phyloP scores from a whole-genome alignment of 2,329 filamentous ascomycete genomes.

The Thielaviopsis cerberus region DNA sequence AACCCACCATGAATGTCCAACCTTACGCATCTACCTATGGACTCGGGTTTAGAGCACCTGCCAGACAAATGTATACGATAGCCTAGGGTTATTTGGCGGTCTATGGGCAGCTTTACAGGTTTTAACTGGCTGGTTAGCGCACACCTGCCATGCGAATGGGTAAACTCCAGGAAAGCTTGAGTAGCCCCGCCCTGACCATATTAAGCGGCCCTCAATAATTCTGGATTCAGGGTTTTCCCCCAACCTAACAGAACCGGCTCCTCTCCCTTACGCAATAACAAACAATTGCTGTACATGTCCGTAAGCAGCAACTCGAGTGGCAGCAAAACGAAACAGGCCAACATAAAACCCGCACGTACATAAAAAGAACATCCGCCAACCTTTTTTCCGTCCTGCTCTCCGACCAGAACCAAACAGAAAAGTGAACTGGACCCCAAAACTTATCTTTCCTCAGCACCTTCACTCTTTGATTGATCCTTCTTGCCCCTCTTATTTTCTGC shows the following conservation, averaged over 20 bases:
- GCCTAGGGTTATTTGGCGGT: not conserved
- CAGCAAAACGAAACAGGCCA: not conserved
- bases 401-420: too few species aligned
- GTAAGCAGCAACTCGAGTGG: not conserved
- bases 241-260: not conserved
- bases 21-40: not conserved
- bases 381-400: too few species aligned
- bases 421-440: not conserved
- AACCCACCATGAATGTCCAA: not conserved
- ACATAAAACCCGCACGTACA: not conserved
- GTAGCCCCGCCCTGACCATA: not conserved
- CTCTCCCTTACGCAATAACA: not conserved
- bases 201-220: not conserved
- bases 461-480: conserved; percentile 5
- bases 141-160: too few species aligned
- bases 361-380: not conserved
- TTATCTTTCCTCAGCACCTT: conserved; percentile 1
- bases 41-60: not conserved
- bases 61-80: not conserved
- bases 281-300: not conserved
- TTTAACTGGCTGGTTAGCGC: not conserved
- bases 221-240: not conserved
- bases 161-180: too few species aligned
- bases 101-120: not conserved
- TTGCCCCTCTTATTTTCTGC: conserved; percentile 4